Evolutionary conservation across 1,139 yeast genomes (phyloP), one percentile per base, ranked within the genome.

Genomic region (Blastobotrys illinoisensis): DNA sequence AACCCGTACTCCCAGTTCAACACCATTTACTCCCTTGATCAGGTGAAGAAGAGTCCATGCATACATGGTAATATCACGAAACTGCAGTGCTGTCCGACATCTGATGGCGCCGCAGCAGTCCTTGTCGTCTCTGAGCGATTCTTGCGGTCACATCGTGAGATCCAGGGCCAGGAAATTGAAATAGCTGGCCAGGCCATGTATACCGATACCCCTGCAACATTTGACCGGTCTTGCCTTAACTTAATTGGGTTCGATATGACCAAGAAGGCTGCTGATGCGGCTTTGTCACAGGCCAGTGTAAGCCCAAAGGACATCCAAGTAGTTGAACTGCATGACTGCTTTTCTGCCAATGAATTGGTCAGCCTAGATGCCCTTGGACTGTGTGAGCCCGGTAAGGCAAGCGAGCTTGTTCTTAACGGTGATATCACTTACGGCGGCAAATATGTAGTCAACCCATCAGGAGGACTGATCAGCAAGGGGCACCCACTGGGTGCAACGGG

Each of bases 81-180:
- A 52, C 61, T 67, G 13, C 67, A 66, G 53, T 66, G 69, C 53
- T 67, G 69, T 52, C 70, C 70, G 13, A 67, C 70, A 5, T 64
- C 68, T 65, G 96, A 88, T 69, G 96, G 96, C 71, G 95, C 86
- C 71, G 95, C 95, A 58, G 95, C 95, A 45, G 79, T 86, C 47
- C 75, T 88, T 50, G 75, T 88, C 63, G 89, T 87, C 55, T 83
- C 90, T 55, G 93, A 82, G 70, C 76, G 76, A 61, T 86, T 85
- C 74, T 77, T 88, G 63, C 79, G 81, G 66, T 87, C 54, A 16
- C 67, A 66, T 54, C 67, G 67, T 13, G 58, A 64, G 13, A 56
- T 65, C 47, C 54, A 58, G 49, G 50, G 58, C 50, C 66, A 66
- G 58, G 67, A 64, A 1, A 57, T 67, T 36, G 68, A 66, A 52